Base-by-base conservation (phyloP, 257 asterid species). In the Striga asiatica region DNA sequence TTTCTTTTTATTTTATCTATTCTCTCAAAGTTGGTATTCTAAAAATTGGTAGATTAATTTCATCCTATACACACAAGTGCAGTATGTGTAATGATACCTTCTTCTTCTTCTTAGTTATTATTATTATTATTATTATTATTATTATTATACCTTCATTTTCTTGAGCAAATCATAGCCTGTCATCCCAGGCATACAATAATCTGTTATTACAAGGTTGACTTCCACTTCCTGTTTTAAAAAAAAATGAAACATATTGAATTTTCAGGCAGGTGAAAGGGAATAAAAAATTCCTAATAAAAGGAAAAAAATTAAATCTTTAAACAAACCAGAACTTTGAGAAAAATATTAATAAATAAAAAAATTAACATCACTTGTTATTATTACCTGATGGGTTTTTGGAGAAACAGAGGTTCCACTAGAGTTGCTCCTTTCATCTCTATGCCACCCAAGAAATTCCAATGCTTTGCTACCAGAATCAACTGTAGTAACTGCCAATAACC, bases 111-210 rank as follows among this genome's bases (percentile, higher is more conserved):
- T n/a, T n/a, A n/a, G n/a, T n/a, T n/a, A n/a, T n/a, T n/a, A n/a
- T n/a, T n/a, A n/a, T n/a, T n/a, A n/a, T n/a, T n/a, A n/a, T n/a
- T n/a, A n/a, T n/a, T n/a, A n/a, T n/a, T n/a, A n/a, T n/a, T 5
- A 32, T 7, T 0, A 34, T 11, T 8, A 50, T 68, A 79, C 87
- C 83, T 80, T 80, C 53, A 80, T 74, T 69, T 76, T 80, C 77
- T 71, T 76, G 71, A 79, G 87, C 60, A 79, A 62, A 69, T 79
- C 87, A 66, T 79, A 79, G 24, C 87, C 87, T 35, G 87, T 71
- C 83, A 80, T 80, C 18, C 74, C 87, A 50, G 87, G 87, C 83
- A 80, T 80, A 35, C 87, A 45, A 28, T 79, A 79, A 68, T 76
- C 87, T 56, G 87, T 79, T 5, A 79, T 79, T 1, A 79, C 80